These are phyloP conservation scores for Heritiera fomes DNA, from an alignment of 345 rosid genomes.

Conservation along the genomic window DNA sequence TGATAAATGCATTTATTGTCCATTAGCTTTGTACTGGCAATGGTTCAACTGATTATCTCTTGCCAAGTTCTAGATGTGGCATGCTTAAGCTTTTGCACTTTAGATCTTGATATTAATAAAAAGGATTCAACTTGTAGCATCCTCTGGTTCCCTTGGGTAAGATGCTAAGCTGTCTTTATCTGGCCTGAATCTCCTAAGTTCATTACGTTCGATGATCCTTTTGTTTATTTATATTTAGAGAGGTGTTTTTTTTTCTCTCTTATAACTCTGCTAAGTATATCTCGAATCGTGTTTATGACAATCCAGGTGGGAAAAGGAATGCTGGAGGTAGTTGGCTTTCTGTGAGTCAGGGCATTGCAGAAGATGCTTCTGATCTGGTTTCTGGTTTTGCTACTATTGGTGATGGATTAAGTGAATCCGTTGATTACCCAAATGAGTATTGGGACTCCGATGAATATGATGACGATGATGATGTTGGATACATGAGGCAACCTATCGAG, in stretches of 20 bases:
- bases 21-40: not conserved
- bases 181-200: not conserved
- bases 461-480: slow-evolving; percentile 97
- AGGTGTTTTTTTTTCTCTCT: not conserved
- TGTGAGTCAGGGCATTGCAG: slow-evolving; percentile 95
- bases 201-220: not conserved
- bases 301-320: slow-evolving; percentile 76
- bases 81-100: slow-evolving; percentile 3
- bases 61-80: not conserved
- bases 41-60: not conserved
- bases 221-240: not conserved
- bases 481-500: slow-evolving; percentile 95
- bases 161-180: not conserved
- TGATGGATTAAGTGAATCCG: slow-evolving; percentile 91
- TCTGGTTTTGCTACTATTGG: slow-evolving; percentile 99
- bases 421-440: slow-evolving; percentile 88
- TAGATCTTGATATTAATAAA: not conserved
- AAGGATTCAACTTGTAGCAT: slow-evolving; percentile 4
- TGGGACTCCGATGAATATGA: slow-evolving; percentile 99
- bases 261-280: slow-evolving; percentile 17
- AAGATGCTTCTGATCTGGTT: slow-evolving; percentile 94
- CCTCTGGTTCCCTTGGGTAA: slow-evolving; percentile 3
- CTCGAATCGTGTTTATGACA: slow-evolving; percentile 25
- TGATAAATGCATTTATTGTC: slow-evolving; percentile 13
- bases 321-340: slow-evolving; percentile 97